Percentiles rank a stretch among this genome's conserved stretches.
These are phyloP conservation scores for Malus hybrid DNA, from an alignment of 331 rosid species.

Conservation along the genomic window DNA sequence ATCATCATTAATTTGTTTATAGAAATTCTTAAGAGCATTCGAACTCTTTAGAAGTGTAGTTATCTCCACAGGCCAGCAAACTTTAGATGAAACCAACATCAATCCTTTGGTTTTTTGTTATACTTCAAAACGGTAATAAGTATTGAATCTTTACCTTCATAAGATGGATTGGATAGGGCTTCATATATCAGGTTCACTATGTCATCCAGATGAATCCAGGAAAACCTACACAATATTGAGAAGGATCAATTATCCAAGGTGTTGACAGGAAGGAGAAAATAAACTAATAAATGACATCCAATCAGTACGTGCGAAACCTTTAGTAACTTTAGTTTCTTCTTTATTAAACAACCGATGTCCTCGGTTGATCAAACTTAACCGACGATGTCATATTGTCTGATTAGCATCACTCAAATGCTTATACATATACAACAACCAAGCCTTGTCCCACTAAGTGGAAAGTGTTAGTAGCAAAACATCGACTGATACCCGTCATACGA, in stretches of 20 bases:
- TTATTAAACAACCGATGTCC: not conserved
- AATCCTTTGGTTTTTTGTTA: not conserved
- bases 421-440: not conserved
- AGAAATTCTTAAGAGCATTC: not conserved
- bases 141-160: constrained; percentile 49
- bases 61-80: not conserved
- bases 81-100: not conserved
- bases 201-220: constrained; percentile 99
- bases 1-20: not conserved
- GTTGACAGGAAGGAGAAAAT: not conserved
- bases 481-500: not conserved
- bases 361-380: not conserved
- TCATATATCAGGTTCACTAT: constrained; percentile 82
- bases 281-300: not conserved
- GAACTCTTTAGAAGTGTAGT: not conserved
- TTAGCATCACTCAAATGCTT: not conserved
- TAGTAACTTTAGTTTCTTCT: not conserved
- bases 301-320: not conserved
- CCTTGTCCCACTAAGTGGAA: not conserved
- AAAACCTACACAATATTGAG: constrained; percentile 52
- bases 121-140: not conserved
- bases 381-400: not conserved
- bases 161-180: constrained; percentile 81
- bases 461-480: not conserved
- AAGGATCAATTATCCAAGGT: not conserved